Percentiles rank a stretch among this genome's conserved stretches.
These are phyloP conservation scores for Rhynchospora tenuis DNA, from an alignment of 176 grass and related monocot species.

Conservation along the genomic window DNA sequence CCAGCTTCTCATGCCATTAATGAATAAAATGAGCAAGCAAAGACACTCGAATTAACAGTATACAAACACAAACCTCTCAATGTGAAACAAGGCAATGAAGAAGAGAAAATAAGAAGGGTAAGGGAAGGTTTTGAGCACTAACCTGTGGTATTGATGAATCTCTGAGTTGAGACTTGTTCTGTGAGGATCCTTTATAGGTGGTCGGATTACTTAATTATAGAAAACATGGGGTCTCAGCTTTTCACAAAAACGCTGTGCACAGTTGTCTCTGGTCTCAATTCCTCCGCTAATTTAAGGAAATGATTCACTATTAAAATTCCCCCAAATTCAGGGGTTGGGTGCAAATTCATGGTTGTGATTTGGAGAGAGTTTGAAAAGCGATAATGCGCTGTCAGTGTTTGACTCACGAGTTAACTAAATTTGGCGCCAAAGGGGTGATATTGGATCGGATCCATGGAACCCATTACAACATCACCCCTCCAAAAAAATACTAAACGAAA, in stretches of 20 bases:
- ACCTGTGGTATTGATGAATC: constrained; percentile 13
- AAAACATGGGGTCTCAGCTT: constrained; percentile 3
- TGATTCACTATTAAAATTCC: neutral
- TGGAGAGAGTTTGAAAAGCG: neutral
- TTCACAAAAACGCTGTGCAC: neutral
- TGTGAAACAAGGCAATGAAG: neutral
- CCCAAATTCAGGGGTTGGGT: neutral
- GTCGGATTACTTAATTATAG: constrained; percentile 7
- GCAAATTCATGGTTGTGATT: neutral
- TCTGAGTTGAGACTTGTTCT: neutral
- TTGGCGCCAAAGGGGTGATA: neutral
- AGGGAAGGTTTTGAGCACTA: neutral
- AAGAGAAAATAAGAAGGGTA: neutral
- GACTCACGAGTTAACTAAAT: neutral
- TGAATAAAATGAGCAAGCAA: neutral
- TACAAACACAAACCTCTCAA: neutral
- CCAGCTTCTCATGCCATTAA: neutral
- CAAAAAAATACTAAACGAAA: no score
- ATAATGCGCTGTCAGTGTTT: neutral
- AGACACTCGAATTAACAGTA: neutral
- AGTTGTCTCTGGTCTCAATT: constrained; percentile 2
- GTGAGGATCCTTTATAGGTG: neutral
- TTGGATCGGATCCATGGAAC: neutral
- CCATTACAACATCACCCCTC: no score
- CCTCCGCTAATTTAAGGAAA: constrained; percentile 9